Percentiles rank a stretch among this genome's conserved stretches.
These are phyloP conservation scores for Cladosporium austrohemisphaericum DNA, from an alignment of 2,329 filamentous ascomycete genomes.

Conservation along the genomic window DNA sequence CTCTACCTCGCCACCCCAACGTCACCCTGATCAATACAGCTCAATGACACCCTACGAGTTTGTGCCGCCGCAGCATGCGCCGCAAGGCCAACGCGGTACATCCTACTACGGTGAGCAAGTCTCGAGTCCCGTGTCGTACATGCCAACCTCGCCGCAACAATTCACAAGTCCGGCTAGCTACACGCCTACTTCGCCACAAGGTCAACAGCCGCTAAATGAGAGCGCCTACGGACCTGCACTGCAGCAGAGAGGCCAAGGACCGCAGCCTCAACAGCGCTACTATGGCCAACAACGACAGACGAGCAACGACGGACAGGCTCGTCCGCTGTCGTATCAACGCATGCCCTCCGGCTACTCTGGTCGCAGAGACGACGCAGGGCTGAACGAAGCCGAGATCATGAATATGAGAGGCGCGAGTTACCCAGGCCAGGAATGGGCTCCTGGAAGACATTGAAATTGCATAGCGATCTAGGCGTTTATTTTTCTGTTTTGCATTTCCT, in stretches of 20 bases:
- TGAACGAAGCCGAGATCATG: slow-evolving; percentile 26
- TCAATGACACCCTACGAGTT: slow-evolving; percentile 1
- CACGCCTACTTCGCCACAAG: neutral
- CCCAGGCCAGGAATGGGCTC: slow-evolving; percentile 68
- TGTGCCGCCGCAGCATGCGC: neutral
- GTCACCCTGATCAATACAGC: slow-evolving; percentile 7
- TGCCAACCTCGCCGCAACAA: neutral
- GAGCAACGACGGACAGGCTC: neutral
- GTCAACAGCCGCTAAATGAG: no score
- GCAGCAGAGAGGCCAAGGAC: neutral
- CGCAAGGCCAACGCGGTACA: slow-evolving; percentile 1
- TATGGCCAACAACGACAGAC: slow-evolving; percentile 15
- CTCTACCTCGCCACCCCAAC: neutral
- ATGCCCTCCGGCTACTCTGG: slow-evolving; percentile 24
- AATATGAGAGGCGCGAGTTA: slow-evolving; percentile 65
- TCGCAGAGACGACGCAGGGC: slow-evolving; percentile 26
- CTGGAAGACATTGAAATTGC: slow-evolving; percentile 26
- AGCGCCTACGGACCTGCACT: neutral
- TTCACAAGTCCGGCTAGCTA: neutral
- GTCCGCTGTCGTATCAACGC: slow-evolving; percentile 19
- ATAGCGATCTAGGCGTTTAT: neutral
- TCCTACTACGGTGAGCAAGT: slow-evolving; percentile 5
- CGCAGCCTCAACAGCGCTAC: slow-evolving; percentile 13
- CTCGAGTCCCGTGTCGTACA: neutral
- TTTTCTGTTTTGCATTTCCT: neutral